Percentiles rank a stretch among this genome's conserved stretches.
phyloP scores from a whole-genome alignment of 352 stramenopile species.

The Pythium sp. region DNA sequence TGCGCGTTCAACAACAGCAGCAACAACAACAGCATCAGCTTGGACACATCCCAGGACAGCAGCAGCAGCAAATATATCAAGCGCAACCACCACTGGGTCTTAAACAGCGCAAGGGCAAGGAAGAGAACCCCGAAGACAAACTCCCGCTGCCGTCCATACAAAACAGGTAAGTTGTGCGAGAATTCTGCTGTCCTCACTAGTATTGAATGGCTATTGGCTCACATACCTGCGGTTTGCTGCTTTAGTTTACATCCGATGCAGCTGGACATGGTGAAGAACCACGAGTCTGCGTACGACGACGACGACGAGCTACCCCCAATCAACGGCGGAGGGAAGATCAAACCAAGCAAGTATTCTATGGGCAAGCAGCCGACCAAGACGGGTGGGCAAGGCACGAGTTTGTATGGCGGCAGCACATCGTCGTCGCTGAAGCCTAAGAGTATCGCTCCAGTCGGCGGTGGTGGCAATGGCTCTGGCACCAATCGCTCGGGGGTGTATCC shows the following conservation, averaged over 20 bases:
- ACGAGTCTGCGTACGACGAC: constrained; percentile 7
- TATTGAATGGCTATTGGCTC: background rate
- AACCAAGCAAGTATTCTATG: constrained; percentile 30
- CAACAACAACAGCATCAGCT: constrained; percentile 10
- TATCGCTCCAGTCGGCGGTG: constrained; percentile 6
- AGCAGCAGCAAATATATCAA: constrained; percentile 24
- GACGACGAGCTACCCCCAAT: constrained; percentile 14
- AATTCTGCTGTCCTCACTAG: constrained; percentile 2
- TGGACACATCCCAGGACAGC: background rate
- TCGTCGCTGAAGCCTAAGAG: constrained; percentile 30
- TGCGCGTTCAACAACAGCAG: constrained; percentile 32
- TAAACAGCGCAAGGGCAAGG: constrained; percentile 50
- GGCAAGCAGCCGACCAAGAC: constrained; percentile 24
- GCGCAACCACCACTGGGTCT: constrained; percentile 25
- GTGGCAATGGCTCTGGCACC: constrained; percentile 27
- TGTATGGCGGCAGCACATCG: constrained; percentile 21
- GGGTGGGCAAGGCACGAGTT: constrained; percentile 1
- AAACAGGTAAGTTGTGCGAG: constrained; percentile 25
- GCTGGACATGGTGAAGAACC: constrained; percentile 1
- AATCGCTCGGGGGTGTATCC: constrained; percentile 32
- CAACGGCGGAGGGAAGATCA: constrained; percentile 11
- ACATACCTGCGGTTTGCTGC: background rate
- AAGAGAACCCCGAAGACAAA: constrained; percentile 49
- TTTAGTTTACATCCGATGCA: constrained; percentile 12
- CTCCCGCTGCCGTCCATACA: constrained; percentile 54